A percentile compares a stretch with the other conserved stretches of the same genome.
phyloP scores from a whole-genome alignment of 441 rosid genomes.

The Corymbia citriodora region DNA sequence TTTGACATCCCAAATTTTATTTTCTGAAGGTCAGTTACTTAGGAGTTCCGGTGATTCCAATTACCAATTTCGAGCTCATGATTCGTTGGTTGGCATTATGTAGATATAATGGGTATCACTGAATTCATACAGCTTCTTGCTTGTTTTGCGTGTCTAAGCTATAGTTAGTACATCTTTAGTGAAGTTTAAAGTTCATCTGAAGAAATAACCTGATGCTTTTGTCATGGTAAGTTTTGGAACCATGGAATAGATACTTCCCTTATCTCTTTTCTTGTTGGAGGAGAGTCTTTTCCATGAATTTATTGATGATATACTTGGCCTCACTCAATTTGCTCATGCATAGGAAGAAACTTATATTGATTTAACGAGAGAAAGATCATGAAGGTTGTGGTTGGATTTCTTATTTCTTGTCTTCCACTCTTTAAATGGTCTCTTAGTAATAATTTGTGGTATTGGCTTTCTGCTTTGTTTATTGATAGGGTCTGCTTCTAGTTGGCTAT shows the following conservation, averaged over 20 bases:
- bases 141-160: background rate
- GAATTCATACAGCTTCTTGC: background rate
- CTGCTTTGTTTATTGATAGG: conserved; percentile 15
- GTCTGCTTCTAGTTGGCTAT: conserved; percentile 27
- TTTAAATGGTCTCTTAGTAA: background rate
- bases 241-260: background rate
- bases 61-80: background rate
- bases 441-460: background rate
- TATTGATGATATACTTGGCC: background rate
- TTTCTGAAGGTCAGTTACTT: background rate
- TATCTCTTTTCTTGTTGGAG: background rate
- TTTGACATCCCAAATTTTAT: background rate
- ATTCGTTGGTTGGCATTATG: background rate
- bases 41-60: background rate
- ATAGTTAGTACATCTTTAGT: background rate
- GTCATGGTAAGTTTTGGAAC: background rate
- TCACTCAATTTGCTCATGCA: background rate
- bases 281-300: background rate
- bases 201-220: background rate
- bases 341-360: background rate
- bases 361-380: background rate
- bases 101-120: background rate
- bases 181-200: background rate
- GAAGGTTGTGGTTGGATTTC: background rate
- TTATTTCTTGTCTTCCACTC: background rate